A percentile compares a stretch with the other conserved stretches of the same genome.
These are phyloP conservation scores for Botrytis paeoniae DNA, from an alignment of 2,329 filamentous ascomycete genomes.

Conservation along the genomic window DNA sequence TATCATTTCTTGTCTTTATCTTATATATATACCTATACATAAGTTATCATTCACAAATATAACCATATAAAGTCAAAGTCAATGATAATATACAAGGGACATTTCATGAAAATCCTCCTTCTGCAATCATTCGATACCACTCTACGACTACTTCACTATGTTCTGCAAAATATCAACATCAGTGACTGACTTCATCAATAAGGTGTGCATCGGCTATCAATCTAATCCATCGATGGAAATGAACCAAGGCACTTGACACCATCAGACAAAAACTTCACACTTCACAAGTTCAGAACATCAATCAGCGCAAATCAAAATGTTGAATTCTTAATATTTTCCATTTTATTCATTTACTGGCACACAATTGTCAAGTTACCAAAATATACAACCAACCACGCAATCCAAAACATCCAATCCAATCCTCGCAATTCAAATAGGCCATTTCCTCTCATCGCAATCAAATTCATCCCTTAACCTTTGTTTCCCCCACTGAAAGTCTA, in stretches of 20 bases:
- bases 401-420: constrained; percentile 7
- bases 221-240: neutral
- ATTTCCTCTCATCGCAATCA: neutral
- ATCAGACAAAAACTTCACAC: neutral
- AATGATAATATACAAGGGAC: neutral
- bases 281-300: neutral
- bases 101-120: neutral
- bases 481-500: neutral
- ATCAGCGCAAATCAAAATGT: neutral
- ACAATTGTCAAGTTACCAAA: neutral
- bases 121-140: neutral
- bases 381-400: constrained; percentile 9
- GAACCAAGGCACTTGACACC: neutral
- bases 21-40: neutral
- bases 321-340: neutral
- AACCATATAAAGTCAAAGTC: neutral
- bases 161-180: neutral
- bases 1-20: neutral
- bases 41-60: neutral
- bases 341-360: neutral
- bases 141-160: neutral
- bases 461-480: neutral
- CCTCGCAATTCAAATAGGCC: neutral
- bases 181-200: neutral
- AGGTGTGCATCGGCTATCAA: neutral